Base-by-base conservation (phyloP, 225 moss, liverwort and hornwort genomes). In the Bryoerythrophyllum caledonicum region DNA sequence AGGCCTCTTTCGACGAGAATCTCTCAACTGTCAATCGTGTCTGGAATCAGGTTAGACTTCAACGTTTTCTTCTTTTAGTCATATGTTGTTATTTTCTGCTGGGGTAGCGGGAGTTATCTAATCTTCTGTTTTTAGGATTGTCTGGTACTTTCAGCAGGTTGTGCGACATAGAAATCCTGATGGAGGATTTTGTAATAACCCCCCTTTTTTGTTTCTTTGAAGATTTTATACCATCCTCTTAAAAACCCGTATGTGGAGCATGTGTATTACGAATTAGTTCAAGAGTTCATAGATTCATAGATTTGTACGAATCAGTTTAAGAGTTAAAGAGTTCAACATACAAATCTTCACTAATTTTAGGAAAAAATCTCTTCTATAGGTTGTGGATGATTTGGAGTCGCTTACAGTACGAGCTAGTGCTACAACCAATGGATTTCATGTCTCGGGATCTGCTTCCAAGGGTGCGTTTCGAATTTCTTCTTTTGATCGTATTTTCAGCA, bases 341-440 rank as follows among this genome's bases (percentile, higher is more conserved):
- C 21, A 64, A 58, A n/a, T n/a, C 1, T 54, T 66, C 13, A 30
- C 55, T 78, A 56, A 80, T 53, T 11, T 65, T 34, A 17, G 38
- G 32, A 76, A 7, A 35, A 73, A 24, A 61, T 66, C 38, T 61
- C 23, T 16, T 5, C 19, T 71, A 21, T 85, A 94, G 97, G 90
- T 99, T 82, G 94, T 94, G 80, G 93, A 93, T 81, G 97, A 99
- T 79, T 85, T 99, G 88, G 97, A 99, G 82, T 75, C 86, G 72
- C 89, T 93, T 35, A 83, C 91, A 44, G 67, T 91, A 21, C 87
- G 88, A 82, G 90, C 86, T 40, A 88, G 77, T 84, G 73, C 88
- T 25, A 74, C 92, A 71, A 79, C 86, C 54, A 94, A 99, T 84
- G 97, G 94, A 63, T 81, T 88, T 73, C 90, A 72, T 73, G 76